phyloP scores from a whole-genome alignment of 768 basidiomycete species.

The Tricholoma terreum region DNA sequence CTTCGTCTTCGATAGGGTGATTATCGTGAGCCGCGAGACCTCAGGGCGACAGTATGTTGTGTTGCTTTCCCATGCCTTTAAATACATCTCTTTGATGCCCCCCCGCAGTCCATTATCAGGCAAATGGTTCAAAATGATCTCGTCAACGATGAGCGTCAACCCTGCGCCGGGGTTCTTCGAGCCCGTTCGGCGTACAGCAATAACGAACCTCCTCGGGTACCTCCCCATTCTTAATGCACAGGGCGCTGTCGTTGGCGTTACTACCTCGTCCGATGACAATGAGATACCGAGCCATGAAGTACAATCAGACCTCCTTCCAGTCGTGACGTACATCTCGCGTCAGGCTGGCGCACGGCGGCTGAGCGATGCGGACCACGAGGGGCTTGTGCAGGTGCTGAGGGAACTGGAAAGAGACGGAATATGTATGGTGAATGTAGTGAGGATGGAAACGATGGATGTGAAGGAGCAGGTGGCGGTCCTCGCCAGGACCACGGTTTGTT shows the following conservation, averaged over 20 bases:
- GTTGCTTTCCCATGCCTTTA: not conserved
- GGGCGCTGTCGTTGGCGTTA: constrained; percentile 4
- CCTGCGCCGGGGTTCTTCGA: constrained; percentile 32
- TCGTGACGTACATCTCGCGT: constrained; percentile 59
- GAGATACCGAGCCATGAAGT: not conserved
- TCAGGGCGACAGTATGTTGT: constrained; percentile 45
- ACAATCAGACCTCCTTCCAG: constrained; percentile 13
- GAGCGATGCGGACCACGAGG: constrained; percentile 45
- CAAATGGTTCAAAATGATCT: constrained; percentile 37
- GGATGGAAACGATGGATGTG: constrained; percentile 45
- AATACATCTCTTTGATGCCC: not conserved
- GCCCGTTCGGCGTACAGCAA: constrained; percentile 28
- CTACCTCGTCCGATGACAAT: constrained; percentile 10
- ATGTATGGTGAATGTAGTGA: constrained; percentile 42
- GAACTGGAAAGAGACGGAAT: constrained; percentile 49
- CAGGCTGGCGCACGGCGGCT: constrained; percentile 47
- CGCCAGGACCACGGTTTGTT: constrained; percentile 57
- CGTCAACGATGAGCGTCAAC: constrained; percentile 29
- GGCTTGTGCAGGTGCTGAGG: constrained; percentile 43
- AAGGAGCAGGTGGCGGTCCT: constrained; percentile 61
- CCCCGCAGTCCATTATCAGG: constrained; percentile 22
- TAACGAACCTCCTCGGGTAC: constrained; percentile 33
- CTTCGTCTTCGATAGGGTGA: constrained; percentile 58
- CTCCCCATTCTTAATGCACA: constrained; percentile 17
- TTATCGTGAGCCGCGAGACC: constrained; percentile 62